Conservation (phyloP, 2,329 filamentous ascomycete species). For the Didymosphaeria variabile region DNA sequence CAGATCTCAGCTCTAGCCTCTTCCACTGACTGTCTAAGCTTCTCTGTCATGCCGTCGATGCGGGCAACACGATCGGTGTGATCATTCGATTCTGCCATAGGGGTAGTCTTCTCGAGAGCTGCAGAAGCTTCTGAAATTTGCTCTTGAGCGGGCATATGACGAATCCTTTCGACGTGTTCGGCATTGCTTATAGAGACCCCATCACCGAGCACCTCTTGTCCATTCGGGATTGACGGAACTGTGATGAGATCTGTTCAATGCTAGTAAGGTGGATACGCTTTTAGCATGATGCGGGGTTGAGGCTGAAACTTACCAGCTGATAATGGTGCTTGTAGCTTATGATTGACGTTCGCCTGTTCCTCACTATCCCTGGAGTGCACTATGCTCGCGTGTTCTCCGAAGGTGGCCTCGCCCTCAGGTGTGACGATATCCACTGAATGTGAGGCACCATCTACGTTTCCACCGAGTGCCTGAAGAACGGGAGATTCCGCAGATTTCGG, state of each 20-base stretch:
- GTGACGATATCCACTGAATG: not conserved
- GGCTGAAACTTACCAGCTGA: not conserved
- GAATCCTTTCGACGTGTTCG: not conserved
- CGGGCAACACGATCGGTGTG: not conserved
- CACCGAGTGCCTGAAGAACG: not conserved
- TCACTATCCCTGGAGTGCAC: not conserved
- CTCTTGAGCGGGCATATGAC: not conserved
- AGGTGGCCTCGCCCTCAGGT: not conserved
- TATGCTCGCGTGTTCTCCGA: not conserved
- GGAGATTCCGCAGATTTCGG: not conserved
- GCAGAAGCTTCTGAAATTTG: not conserved
- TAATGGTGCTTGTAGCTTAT: not conserved
- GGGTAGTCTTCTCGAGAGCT: not conserved
- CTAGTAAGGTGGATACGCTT: not conserved
- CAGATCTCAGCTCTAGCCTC: not conserved
- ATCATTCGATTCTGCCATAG: too few species aligned
- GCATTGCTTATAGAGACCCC: not conserved
- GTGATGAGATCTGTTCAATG: not conserved
- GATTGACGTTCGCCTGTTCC: not conserved
- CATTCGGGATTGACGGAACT: not conserved
- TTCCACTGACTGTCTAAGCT: not conserved
- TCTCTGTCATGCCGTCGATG: not conserved
- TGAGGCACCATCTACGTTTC: slow-evolving; percentile 1
- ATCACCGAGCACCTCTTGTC: not conserved
- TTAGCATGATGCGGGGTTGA: not conserved